Evolutionary conservation across 176 grass and related monocot genomes (phyloP), one percentile per base, ranked within the genome.

Genomic region (Zoysia pacifica): DNA sequence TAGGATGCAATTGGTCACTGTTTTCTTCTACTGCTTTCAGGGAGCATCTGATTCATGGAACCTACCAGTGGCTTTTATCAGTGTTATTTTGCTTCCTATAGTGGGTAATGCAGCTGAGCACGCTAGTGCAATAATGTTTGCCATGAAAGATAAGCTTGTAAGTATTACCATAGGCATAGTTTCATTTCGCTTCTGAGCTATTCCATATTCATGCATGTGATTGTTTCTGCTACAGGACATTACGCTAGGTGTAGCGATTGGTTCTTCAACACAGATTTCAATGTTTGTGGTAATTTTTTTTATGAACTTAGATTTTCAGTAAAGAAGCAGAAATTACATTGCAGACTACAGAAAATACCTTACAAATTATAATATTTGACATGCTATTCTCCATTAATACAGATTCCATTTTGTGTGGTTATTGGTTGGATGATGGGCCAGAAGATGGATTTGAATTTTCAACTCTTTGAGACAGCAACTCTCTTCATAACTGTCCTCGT

Each of bases 371-470:
- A 62, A 54, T 42, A 4, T 66, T 72, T 86, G 18, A 49, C 42
- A 42, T 68, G 51, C 35, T 71, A 2, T 87, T 62, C 42, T 84
- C 38, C 13, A 39, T 74, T 71, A 49, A 77, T 85, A 60, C 84
- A 97, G 94, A 97, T 94, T 76, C 94, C 94, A 59, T 97, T 94
- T 86, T 92, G 89, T 92, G 94, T 92, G 6, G 94, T 97, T 62
- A 75, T 94, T 82, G 94, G 94, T 74, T 97, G 94, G 94, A 88
- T 94, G 35, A 97, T 94, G 94, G 86, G 88, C 58, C 82, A 90
- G 61, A 87, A 70, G 62, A 97, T 97, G 91, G 89, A 94, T 77
- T 90, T 97, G 87, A 94, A 97, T 90, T 97, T 97, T 67, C 94
- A 97, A 76, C 83, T 97, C 69, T 97, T 97, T 71, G 91, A 97